Conservation (phyloP, 768 basidiomycete genomes). For the Plicaturopsis crispa region DNA sequence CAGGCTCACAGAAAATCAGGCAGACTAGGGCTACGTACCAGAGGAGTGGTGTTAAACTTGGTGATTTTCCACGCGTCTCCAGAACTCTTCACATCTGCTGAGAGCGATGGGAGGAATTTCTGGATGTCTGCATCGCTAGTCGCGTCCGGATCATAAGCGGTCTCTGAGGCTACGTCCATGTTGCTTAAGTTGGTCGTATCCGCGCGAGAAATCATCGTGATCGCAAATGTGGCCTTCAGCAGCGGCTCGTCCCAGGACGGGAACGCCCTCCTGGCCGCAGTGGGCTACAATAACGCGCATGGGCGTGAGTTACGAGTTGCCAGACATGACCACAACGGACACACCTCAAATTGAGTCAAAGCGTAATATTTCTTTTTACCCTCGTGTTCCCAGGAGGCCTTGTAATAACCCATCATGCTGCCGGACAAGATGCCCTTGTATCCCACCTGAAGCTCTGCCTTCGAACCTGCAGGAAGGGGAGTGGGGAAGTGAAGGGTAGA, state of each 20-base stretch:
- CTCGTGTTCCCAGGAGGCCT: constrained; percentile 53
- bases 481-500: constrained; percentile 51
- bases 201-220: constrained; percentile 73
- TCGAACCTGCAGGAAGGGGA: constrained; percentile 56
- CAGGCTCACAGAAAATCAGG: no score
- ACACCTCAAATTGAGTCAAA: constrained; percentile 85
- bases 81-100: constrained; percentile 22
- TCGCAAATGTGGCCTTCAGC: constrained; percentile 75
- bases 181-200: constrained; percentile 79
- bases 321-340: no score
- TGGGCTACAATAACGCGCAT: constrained; percentile 44
- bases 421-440: constrained; percentile 56
- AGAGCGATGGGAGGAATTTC: constrained; percentile 31
- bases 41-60: constrained; percentile 73
- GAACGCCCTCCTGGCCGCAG: constrained; percentile 74
- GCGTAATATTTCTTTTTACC: constrained; percentile 62
- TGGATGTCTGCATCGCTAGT: constrained; percentile 19
- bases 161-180: constrained; percentile 71
- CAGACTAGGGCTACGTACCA: no score
- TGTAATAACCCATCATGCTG: constrained; percentile 82
- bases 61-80: constrained; percentile 70
- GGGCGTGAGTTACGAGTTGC: constrained; percentile 1
- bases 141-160: constrained; percentile 28
- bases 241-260: constrained; percentile 93
- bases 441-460: constrained; percentile 60